These are phyloP conservation scores for Coffea canephora DNA, from an alignment of 257 asterid species.

Conservation along the genomic window DNA sequence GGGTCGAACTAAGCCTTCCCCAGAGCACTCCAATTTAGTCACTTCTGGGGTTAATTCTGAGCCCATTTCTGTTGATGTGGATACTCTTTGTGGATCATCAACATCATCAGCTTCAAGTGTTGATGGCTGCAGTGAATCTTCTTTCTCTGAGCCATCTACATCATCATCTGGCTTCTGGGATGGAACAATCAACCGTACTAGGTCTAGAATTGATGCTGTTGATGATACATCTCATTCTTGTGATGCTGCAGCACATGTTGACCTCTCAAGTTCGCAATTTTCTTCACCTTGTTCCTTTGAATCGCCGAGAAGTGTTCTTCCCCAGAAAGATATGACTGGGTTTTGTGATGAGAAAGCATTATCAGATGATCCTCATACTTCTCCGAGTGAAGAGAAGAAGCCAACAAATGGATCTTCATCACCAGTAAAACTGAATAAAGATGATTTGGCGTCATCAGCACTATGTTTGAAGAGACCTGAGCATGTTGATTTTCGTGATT, in stretches of 20 bases:
- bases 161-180: slow-evolving; percentile 69
- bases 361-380: slow-evolving; percentile 22
- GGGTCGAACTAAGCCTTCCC: slow-evolving; percentile 27
- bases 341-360: slow-evolving; percentile 24
- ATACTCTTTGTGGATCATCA: slow-evolving; percentile 29
- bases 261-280: slow-evolving; percentile 24
- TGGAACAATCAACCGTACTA: slow-evolving; percentile 41
- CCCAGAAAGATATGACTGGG: slow-evolving; percentile 19
- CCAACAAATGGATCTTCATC: slow-evolving; percentile 20
- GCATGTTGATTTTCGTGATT: slow-evolving; percentile 17
- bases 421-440: slow-evolving; percentile 26
- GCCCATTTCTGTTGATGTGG: slow-evolving; percentile 21
- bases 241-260: slow-evolving; percentile 26
- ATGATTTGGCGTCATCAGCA: slow-evolving; percentile 27
- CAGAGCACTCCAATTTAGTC: slow-evolving; percentile 28
- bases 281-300: slow-evolving; percentile 24
- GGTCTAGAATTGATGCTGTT: slow-evolving; percentile 35
- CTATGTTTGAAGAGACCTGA: slow-evolving; percentile 21
- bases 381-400: slow-evolving; percentile 25
- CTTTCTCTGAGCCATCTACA: slow-evolving; percentile 50
- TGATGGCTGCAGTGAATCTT: slow-evolving; percentile 39
- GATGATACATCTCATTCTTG: slow-evolving; percentile 25
- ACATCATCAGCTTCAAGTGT: slow-evolving; percentile 34
- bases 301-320: slow-evolving; percentile 19
- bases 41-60: slow-evolving; percentile 13